Percentiles rank a stretch among this genome's conserved stretches.
Evolutionary conservation across 2,329 filamentous ascomycete species (phyloP).

Genomic region (Xylaria sp.): DNA sequence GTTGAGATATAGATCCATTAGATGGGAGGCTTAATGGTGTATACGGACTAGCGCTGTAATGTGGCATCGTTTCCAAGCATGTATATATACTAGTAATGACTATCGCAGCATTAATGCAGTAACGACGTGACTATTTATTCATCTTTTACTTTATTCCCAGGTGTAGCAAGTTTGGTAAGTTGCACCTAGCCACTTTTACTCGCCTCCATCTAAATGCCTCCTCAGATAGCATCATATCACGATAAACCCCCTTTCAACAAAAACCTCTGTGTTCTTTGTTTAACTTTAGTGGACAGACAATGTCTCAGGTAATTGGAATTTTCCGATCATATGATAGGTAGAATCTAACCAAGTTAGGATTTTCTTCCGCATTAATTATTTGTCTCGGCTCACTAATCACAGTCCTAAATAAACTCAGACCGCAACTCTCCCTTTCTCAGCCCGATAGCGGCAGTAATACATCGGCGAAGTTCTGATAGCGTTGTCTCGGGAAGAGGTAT

Average conservation of each 20-base stretch:
- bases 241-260: background rate
- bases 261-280: too few species aligned
- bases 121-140: background rate
- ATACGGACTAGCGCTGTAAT: background rate
- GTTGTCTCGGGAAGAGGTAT: background rate
- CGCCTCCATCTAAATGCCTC: background rate
- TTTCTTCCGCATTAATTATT: background rate
- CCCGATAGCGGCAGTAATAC: background rate
- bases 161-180: too few species aligned
- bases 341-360: background rate
- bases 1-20: conserved; percentile 17
- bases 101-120: background rate
- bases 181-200: too few species aligned
- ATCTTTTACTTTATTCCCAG: background rate
- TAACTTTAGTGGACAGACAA: background rate
- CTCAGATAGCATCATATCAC: background rate
- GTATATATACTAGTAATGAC: conserved; percentile 2
- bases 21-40: background rate
- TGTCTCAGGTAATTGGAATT: background rate
- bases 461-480: background rate
- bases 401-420: background rate
- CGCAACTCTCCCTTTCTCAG: background rate
- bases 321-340: background rate
- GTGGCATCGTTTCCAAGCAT: background rate
- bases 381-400: background rate